These are phyloP conservation scores for Umbelopsis sp. DNA, from an alignment of 371 early-diverging fungal genomes.

Conservation along the genomic window DNA sequence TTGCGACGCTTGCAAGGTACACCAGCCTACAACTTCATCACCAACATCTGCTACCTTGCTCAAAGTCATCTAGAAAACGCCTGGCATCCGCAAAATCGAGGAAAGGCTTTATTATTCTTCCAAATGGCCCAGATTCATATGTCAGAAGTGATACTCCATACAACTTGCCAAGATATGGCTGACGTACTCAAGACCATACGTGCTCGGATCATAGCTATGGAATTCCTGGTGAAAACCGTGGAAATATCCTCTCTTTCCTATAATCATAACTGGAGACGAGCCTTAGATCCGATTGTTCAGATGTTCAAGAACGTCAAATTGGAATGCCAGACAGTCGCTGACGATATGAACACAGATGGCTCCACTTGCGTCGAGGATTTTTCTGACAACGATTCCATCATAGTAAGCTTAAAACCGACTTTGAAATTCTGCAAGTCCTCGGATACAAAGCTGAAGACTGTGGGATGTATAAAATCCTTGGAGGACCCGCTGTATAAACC, in stretches of 20 bases:
- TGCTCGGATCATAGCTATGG: not conserved
- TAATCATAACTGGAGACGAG: not conserved
- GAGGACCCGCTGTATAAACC: not conserved
- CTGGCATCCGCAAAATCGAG: slow-evolving; percentile 4
- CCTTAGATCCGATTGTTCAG: not conserved
- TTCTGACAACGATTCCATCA: not conserved
- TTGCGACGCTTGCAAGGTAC: slow-evolving; percentile 1
- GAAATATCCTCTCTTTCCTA: not conserved
- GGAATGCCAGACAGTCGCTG: no score
- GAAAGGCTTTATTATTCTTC: not conserved
- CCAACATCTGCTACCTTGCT: slow-evolving; percentile 4
- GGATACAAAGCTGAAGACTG: not conserved
- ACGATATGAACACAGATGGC: not conserved
- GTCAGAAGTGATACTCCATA: not conserved
- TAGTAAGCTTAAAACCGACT: not conserved
- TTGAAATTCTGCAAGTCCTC: not conserved
- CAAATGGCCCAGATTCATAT: not conserved
- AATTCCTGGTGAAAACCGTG: not conserved
- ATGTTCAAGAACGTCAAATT: not conserved
- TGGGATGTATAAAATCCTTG: not conserved
- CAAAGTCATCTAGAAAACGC: not conserved
- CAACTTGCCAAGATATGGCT: not conserved
- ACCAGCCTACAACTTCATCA: not conserved
- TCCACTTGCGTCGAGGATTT: not conserved
- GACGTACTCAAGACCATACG: not conserved